Conservation (phyloP, 352 stramenopile genomes). For the Globisporangium emineosum region DNA sequence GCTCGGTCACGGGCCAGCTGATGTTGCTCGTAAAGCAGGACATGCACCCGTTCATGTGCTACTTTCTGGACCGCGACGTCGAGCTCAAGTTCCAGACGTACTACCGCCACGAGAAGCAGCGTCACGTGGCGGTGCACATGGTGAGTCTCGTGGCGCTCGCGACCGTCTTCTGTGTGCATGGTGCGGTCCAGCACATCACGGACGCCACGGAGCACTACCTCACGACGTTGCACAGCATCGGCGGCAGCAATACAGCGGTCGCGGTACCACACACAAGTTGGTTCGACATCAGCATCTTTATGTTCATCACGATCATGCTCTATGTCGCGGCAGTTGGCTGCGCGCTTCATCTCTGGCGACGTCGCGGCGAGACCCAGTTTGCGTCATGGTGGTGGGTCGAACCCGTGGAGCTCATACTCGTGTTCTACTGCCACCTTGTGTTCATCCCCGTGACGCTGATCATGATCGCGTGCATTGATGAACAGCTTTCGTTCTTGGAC, state of each 20-base stretch:
- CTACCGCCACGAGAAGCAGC: constrained; percentile 44
- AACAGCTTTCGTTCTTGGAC: constrained; percentile 23
- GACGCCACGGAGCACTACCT: constrained; percentile 18
- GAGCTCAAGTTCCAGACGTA: constrained; percentile 66
- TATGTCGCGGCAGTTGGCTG: constrained; percentile 28
- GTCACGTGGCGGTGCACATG: constrained; percentile 32
- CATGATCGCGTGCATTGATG: constrained; percentile 33
- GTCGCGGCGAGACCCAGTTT: constrained; percentile 32
- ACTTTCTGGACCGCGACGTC: constrained; percentile 51
- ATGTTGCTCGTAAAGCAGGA: constrained; percentile 40
- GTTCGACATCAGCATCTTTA: constrained; percentile 25
- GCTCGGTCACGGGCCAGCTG: constrained; percentile 21
- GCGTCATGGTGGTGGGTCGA: constrained; percentile 25
- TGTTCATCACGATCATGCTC: constrained; percentile 21
- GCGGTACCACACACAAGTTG: constrained; percentile 7
- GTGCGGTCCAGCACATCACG: constrained; percentile 19
- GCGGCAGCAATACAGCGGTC: constrained; percentile 1
- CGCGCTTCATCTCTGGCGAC: constrained; percentile 26
- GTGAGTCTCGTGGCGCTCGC: constrained; percentile 22
- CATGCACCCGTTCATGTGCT: constrained; percentile 37
- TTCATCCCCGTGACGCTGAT: constrained; percentile 34
- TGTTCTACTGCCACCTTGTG: constrained; percentile 45
- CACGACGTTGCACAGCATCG: constrained; percentile 7
- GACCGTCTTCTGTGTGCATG: constrained; percentile 23
- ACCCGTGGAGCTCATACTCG: constrained; percentile 37